These are phyloP conservation scores for Homolaphlyctis polyrhiza DNA, from an alignment of 371 early-diverging fungal genomes.

Conservation along the genomic window DNA sequence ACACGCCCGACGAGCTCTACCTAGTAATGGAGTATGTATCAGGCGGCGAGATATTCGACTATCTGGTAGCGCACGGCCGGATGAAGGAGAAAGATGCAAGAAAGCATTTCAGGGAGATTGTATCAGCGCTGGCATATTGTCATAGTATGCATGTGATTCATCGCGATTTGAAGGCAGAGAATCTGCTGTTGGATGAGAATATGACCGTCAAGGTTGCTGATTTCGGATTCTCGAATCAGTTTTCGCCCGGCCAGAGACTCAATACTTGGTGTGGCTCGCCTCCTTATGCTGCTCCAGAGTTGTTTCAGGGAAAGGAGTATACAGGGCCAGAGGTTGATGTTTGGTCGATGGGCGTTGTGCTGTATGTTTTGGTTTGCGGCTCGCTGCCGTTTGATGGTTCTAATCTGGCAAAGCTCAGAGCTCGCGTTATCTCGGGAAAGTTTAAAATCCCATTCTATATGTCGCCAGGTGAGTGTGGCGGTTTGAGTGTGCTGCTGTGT, in stretches of 20 bases:
- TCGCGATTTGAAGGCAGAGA: slow-evolving; percentile 61
- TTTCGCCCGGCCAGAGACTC: slow-evolving; percentile 50
- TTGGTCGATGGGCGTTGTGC: slow-evolving; percentile 57
- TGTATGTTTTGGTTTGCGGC: slow-evolving; percentile 50
- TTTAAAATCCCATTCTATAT: slow-evolving; percentile 52
- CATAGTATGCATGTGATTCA: slow-evolving; percentile 61
- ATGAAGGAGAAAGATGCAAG: slow-evolving; percentile 63
- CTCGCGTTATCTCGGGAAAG: slow-evolving; percentile 41
- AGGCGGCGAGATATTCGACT: slow-evolving; percentile 56
- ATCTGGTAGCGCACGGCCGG: slow-evolving; percentile 53
- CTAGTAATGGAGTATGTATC: slow-evolving; percentile 52
- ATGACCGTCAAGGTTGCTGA: slow-evolving; percentile 64
- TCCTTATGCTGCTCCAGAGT: slow-evolving; percentile 56
- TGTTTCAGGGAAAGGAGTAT: slow-evolving; percentile 51
- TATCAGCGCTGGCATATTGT: slow-evolving; percentile 58
- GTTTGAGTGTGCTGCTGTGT: background rate
- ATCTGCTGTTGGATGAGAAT: slow-evolving; percentile 42
- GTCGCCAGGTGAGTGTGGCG: slow-evolving; percentile 36
- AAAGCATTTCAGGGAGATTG: slow-evolving; percentile 57
- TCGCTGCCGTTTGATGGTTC: slow-evolving; percentile 51
- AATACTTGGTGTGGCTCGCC: slow-evolving; percentile 69
- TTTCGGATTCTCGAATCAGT: slow-evolving; percentile 69
- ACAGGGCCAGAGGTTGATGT: slow-evolving; percentile 57
- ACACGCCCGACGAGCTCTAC: slow-evolving; percentile 51
- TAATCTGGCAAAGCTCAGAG: slow-evolving; percentile 40